Evolutionary conservation across 495 filamentous ascomycete genomes (phyloP), one percentile per base, ranked within the genome.

Genomic region (Rhypophila decipiens): DNA sequence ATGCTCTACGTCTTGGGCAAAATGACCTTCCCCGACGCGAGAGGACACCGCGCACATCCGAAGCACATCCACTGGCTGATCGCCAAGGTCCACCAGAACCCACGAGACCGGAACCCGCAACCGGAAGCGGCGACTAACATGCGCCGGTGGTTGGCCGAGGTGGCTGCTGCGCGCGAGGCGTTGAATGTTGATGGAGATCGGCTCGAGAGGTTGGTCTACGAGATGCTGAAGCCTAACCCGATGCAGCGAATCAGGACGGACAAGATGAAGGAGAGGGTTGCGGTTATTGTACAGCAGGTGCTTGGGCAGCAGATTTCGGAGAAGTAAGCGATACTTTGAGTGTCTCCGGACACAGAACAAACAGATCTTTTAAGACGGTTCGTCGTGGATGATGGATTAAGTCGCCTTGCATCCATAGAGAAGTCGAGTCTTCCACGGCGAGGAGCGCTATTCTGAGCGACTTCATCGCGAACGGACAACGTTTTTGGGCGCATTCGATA

Each of bases 1-100:
- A 74, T 74, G 71, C 54, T 75, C 22, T 75, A 75, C 39, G 69
- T 72, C 10, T 43, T 74, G 45, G 65, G 64, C 23, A 69, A 69
- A 57, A 67, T 74, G 24, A 42, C 64, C 1, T 74, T 72, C 53
- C 72, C 72, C 0, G 72, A 75, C 11, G 58, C 63, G 5, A 58
- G 72, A 8, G 70, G 64, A 1, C 55, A 69, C 41, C 58, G 58
- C 37, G 58, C 55, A 0, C 71, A 75, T 44, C 68, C 70, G 1
- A 60, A 61, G 23, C 66, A 68, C 23, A 43, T 75, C 10, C 68
- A 71, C 54, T 75, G 71, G 71, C 61, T 65, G 50, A 75, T 75
- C 33, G 68, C 70, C 31, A 49, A 60, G 20, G 51, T 64, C 5
- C 52, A 64, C 18, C 41, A 38, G 5, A 38, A 55, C 24, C 46